Conservation (phyloP, 139 green algal species). For the Chloropicon primus region DNA sequence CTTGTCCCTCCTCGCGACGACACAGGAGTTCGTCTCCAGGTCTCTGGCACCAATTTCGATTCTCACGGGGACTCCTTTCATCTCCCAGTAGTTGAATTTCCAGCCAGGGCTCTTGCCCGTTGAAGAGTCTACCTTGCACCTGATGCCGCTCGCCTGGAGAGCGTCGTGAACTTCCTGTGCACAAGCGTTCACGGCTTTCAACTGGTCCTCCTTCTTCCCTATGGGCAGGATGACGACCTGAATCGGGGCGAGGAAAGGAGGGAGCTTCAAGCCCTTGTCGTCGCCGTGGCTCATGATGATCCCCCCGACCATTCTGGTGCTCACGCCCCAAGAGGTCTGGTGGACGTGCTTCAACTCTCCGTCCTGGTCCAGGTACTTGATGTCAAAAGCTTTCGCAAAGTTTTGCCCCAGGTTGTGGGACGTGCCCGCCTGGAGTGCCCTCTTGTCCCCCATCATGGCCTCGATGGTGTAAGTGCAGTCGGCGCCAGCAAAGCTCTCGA, state of each 20-base stretch:
- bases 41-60: slow-evolving; percentile 85
- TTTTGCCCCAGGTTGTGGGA: slow-evolving; percentile 92
- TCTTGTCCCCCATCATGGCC: slow-evolving; percentile 93
- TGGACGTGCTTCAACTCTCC: slow-evolving; percentile 58
- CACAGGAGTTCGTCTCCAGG: slow-evolving; percentile 58
- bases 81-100: slow-evolving; percentile 96
- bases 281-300: slow-evolving; percentile 98
- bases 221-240: slow-evolving; percentile 95
- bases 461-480: slow-evolving; percentile 95
- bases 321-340: slow-evolving; percentile 87
- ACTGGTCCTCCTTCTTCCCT: slow-evolving; percentile 69
- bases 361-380: slow-evolving; percentile 30
- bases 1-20: slow-evolving; percentile 63
- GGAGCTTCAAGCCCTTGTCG: slow-evolving; percentile 80
- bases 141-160: slow-evolving; percentile 52
- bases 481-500: slow-evolving; percentile 85
- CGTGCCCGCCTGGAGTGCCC: slow-evolving; percentile 87
- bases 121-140: slow-evolving; percentile 56
- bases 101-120: slow-evolving; percentile 71
- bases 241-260: slow-evolving; percentile 73
- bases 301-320: slow-evolving; percentile 83
- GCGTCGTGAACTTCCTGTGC: slow-evolving; percentile 31
- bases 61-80: slow-evolving; percentile 49
- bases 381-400: slow-evolving; percentile 70
- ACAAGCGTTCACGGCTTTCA: slow-evolving; percentile 41